Percentiles rank a stretch among this genome's conserved stretches.
Evolutionary conservation across 2,329 filamentous ascomycete species (phyloP).

Genomic region (Trichoderma harzianum): DNA sequence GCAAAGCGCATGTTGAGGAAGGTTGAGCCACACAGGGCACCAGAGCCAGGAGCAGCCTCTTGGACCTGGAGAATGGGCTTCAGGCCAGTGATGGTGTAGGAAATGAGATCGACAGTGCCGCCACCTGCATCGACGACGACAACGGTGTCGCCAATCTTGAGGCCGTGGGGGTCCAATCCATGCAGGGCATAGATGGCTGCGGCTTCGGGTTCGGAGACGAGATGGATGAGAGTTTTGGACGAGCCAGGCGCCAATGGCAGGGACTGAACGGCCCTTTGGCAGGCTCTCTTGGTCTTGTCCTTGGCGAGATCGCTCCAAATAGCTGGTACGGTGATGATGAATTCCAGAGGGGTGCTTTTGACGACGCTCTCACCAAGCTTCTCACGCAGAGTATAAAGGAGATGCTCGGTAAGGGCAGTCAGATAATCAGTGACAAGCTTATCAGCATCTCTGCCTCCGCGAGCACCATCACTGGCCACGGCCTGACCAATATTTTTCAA

Average conservation of each 20-base stretch:
- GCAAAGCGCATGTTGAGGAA: constrained; percentile 45
- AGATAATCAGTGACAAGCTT: constrained; percentile 47
- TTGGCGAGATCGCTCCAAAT: constrained; percentile 55
- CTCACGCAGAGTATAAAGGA: constrained; percentile 40
- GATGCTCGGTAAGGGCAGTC: constrained; percentile 42
- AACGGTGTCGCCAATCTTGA: constrained; percentile 44
- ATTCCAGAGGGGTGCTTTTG: constrained; percentile 42
- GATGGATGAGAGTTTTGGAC: constrained; percentile 33
- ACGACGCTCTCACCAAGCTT: constrained; percentile 43
- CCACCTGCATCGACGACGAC: constrained; percentile 52
- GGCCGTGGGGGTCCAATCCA: constrained; percentile 36
- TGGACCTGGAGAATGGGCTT: constrained; percentile 43
- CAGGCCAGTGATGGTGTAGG: constrained; percentile 44
- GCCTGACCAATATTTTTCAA: constrained; percentile 33
- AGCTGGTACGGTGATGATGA: constrained; percentile 53
- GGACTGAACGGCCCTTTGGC: constrained; percentile 34
- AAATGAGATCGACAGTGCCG: constrained; percentile 50
- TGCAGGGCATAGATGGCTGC: constrained; percentile 46
- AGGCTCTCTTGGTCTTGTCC: constrained; percentile 45
- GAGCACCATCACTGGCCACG: constrained; percentile 26
- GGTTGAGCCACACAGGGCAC: constrained; percentile 45
- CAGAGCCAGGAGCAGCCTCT: constrained; percentile 44
- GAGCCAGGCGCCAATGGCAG: constrained; percentile 21
- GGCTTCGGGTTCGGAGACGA: constrained; percentile 49
- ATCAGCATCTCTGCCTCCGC: constrained; percentile 36